phyloP scores from a whole-genome alignment of 352 stramenopile genomes.

The Globisporangium mamillatum region DNA sequence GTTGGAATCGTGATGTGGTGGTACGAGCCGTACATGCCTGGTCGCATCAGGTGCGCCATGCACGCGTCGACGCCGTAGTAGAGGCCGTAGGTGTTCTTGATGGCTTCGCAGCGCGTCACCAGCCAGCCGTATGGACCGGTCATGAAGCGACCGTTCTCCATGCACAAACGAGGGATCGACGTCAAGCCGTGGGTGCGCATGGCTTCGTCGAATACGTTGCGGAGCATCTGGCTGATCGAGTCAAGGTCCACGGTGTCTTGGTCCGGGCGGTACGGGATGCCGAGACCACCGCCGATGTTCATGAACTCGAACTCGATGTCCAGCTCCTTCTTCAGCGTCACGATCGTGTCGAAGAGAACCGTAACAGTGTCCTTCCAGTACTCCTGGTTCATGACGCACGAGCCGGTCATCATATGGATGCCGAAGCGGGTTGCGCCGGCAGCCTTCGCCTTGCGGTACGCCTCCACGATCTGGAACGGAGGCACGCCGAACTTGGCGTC shows the following conservation, averaged over 20 bases:
- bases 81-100: conserved; percentile 81
- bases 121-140: conserved; percentile 87
- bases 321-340: conserved; percentile 72
- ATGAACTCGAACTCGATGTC: conserved; percentile 90
- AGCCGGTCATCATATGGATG: conserved; percentile 92
- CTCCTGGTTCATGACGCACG: conserved; percentile 85
- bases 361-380: conserved; percentile 90
- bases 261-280: conserved; percentile 84
- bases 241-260: conserved; percentile 66
- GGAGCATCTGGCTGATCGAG: conserved; percentile 71
- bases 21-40: conserved; percentile 89
- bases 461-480: conserved; percentile 86
- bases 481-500: conserved; percentile 89
- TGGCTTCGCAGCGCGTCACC: conserved; percentile 78
- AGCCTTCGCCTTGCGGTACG: conserved; percentile 79
- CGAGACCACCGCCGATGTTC: conserved; percentile 88
- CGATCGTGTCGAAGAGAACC: conserved; percentile 81
- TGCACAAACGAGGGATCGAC: conserved; percentile 68
- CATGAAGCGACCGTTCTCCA: conserved; percentile 91
- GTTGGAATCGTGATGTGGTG: conserved; percentile 84
- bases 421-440: conserved; percentile 82
- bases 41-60: conserved; percentile 90
- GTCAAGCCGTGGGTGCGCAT: conserved; percentile 65
- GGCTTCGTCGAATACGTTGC: conserved; percentile 70
- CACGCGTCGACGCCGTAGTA: conserved; percentile 89